Conservation (phyloP, 106 monocot genomes). For the Acanthochlamys bracteata region DNA sequence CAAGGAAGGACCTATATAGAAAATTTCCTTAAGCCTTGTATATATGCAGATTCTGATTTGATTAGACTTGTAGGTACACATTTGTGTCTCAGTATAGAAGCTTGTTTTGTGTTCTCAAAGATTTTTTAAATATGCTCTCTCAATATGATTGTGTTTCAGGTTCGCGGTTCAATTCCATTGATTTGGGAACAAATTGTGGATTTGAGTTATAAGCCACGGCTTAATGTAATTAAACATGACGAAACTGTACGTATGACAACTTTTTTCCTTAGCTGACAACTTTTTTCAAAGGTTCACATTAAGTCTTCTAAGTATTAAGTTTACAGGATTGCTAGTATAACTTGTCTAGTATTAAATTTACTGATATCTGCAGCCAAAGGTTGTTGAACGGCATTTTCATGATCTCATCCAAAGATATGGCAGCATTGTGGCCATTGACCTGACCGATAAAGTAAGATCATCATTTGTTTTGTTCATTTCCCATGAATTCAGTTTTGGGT, state of each 20-base stretch:
- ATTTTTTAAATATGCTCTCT: not conserved
- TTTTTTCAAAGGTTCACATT: not conserved
- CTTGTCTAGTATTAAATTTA: no score
- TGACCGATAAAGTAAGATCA: slow-evolving; percentile 74
- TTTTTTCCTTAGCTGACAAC: not conserved
- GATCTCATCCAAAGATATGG: slow-evolving; percentile 86
- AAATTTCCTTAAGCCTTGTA: no score
- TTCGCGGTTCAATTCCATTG: slow-evolving; percentile 93
- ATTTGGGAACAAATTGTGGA: slow-evolving; percentile 98
- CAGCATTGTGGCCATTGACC: slow-evolving; percentile 50
- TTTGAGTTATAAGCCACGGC: slow-evolving; percentile 78
- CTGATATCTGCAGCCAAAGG: slow-evolving; percentile 58
- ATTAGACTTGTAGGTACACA: not conserved
- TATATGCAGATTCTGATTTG: no score
- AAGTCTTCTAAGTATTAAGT: no score
- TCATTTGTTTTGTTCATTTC: not conserved
- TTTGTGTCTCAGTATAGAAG: not conserved
- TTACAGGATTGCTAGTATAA: no score
- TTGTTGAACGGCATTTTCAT: slow-evolving; percentile 75
- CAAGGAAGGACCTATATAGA: no score
- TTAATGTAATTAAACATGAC: slow-evolving; percentile 63
- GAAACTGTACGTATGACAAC: slow-evolving; percentile 47
- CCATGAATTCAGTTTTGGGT: no score
- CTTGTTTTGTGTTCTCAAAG: not conserved
- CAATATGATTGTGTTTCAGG: slow-evolving; percentile 27